These are phyloP conservation scores for Citrus cavaleriei DNA, from an alignment of 345 rosid genomes.

Conservation along the genomic window DNA sequence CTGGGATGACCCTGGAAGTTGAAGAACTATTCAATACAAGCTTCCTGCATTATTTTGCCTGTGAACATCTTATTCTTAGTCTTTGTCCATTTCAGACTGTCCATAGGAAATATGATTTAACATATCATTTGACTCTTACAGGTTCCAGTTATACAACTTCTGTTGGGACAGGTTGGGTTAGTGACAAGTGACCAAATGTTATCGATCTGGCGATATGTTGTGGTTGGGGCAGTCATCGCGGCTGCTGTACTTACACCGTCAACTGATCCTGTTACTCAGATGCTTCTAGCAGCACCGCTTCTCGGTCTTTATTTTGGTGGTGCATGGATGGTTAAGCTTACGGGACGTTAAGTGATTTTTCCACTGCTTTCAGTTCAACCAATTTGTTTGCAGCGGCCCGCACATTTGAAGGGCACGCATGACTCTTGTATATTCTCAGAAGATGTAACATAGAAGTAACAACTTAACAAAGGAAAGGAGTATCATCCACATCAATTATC, in stretches of 20 bases:
- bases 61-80: background rate
- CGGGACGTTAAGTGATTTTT: constrained; percentile 49
- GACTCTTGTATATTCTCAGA: constrained; percentile 1
- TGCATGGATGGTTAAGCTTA: constrained; percentile 86
- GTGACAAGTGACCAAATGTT: constrained; percentile 94
- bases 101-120: background rate
- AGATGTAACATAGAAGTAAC: constrained; percentile 4
- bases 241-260: constrained; percentile 97
- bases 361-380: background rate
- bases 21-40: background rate
- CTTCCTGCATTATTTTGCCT: background rate
- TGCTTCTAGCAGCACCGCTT: constrained; percentile 88
- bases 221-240: constrained; percentile 88
- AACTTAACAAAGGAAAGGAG: background rate
- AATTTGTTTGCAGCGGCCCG: background rate
- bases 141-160: constrained; percentile 97
- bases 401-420: background rate
- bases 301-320: constrained; percentile 93
- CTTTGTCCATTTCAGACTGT: background rate
- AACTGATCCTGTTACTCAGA: constrained; percentile 93
- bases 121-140: constrained; percentile 17
- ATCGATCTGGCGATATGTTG: constrained; percentile 94
- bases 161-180: constrained; percentile 85
- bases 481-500: background rate
- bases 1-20: background rate